phyloP scores from a whole-genome alignment of 768 basidiomycete species.

The Cyclocybe aegerita region DNA sequence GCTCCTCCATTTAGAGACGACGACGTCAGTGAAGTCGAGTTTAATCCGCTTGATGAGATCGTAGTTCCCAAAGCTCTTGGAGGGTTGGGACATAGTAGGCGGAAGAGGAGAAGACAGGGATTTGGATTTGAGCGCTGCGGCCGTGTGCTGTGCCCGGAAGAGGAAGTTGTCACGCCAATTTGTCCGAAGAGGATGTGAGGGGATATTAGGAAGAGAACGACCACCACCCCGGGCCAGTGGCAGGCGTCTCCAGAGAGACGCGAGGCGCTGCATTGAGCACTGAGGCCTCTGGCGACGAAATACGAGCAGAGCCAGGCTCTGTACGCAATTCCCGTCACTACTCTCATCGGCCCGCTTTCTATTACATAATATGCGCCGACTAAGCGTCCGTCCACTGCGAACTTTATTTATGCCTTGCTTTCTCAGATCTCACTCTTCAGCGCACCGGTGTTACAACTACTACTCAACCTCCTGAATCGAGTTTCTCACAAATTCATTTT shows the following conservation, averaged over 20 bases:
- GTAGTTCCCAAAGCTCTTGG: slow-evolving; percentile 69
- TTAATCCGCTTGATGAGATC: slow-evolving; percentile 78
- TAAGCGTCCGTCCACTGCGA: too few species aligned
- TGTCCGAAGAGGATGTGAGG: slow-evolving; percentile 6
- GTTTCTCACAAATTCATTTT: too few species aligned
- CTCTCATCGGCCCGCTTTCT: neutral
- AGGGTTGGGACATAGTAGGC: slow-evolving; percentile 26
- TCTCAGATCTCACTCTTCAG: too few species aligned
- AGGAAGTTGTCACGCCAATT: slow-evolving; percentile 23
- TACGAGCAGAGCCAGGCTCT: neutral
- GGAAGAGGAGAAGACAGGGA: slow-evolving; percentile 6
- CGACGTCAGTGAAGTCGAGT: slow-evolving; percentile 77
- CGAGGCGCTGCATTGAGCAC: slow-evolving; percentile 35
- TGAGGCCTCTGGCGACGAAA: neutral
- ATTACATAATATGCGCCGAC: too few species aligned
- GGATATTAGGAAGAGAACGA: slow-evolving; percentile 10
- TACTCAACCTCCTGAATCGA: too few species aligned
- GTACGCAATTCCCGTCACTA: slow-evolving; percentile 4
- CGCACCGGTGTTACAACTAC: too few species aligned
- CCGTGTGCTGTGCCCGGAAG: slow-evolving; percentile 26
- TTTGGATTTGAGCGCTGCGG: slow-evolving; percentile 10
- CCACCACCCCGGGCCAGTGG: slow-evolving; percentile 15
- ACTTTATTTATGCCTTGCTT: too few species aligned
- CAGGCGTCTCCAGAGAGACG: slow-evolving; percentile 22
- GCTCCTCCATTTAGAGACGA: slow-evolving; percentile 87